A percentile compares a stretch with the other conserved stretches of the same genome.
Evolutionary conservation across 2,329 filamentous ascomycete genomes (phyloP).

Genomic region (Penicillium sp.): DNA sequence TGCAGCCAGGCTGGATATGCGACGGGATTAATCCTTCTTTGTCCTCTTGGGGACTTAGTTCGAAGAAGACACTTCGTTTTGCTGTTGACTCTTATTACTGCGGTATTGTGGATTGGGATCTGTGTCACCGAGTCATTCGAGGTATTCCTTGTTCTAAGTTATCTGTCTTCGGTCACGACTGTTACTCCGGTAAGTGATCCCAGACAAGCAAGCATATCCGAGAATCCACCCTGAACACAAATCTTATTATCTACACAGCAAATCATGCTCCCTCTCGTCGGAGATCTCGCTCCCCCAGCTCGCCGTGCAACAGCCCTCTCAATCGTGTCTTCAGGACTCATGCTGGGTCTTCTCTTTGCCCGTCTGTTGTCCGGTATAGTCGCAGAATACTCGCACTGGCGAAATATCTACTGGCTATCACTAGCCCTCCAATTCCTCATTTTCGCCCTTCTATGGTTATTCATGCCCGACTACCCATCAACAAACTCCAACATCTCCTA

Average conservation of each 20-base stretch:
- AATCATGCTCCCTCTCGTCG: conserved; percentile 75
- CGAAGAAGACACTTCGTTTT: conserved; percentile 68
- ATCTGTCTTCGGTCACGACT: conserved; percentile 71
- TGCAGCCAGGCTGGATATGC: conserved; percentile 79
- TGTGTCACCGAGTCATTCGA: conserved; percentile 65
- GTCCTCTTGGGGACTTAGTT: conserved; percentile 70
- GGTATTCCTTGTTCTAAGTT: conserved; percentile 68
- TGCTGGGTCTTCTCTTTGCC: conserved; percentile 73
- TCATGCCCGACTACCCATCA: conserved; percentile 77
- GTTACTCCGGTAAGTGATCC: conserved; percentile 60
- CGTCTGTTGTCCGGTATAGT: conserved; percentile 73
- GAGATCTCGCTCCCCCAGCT: conserved; percentile 69
- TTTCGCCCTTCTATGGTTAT: conserved; percentile 63
- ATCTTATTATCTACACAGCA: conserved; percentile 37
- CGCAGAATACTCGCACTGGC: conserved; percentile 71
- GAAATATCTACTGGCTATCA: conserved; percentile 75
- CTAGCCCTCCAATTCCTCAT: conserved; percentile 69
- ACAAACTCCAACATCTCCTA: conserved; percentile 69
- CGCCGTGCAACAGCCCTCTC: conserved; percentile 68
- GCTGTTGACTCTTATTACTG: conserved; percentile 64
- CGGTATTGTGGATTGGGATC: conserved; percentile 65
- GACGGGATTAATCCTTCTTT: conserved; percentile 68
- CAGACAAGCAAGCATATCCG: not conserved
- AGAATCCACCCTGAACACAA: too few species aligned
- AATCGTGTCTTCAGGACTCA: conserved; percentile 71